A percentile compares a stretch with the other conserved stretches of the same genome.
Evolutionary conservation across 2,329 filamentous ascomycete species (phyloP).

Genomic region (Colletotrichum tamarilloi): DNA sequence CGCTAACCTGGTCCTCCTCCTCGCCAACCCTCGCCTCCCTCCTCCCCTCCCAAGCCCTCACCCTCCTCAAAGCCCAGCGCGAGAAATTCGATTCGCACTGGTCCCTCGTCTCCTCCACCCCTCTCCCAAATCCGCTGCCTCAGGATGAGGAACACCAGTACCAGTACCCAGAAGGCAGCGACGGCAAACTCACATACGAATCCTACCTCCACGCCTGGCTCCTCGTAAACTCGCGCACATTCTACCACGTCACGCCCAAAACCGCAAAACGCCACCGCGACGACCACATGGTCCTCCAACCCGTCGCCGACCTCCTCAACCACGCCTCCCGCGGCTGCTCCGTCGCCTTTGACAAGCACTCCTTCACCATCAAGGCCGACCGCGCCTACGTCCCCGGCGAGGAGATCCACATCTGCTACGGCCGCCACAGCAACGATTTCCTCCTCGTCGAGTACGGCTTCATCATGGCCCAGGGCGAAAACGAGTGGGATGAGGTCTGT

Average conservation of each 20-base stretch:
- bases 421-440: conserved; percentile 77
- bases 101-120: conserved; percentile 43
- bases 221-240: conserved; percentile 71
- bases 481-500: conserved; percentile 62
- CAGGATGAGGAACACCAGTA: too few species aligned
- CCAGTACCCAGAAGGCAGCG: too few species aligned
- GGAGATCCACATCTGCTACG: conserved; percentile 78
- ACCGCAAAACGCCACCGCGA: conserved; percentile 55
- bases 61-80: conserved; percentile 65
- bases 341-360: conserved; percentile 59
- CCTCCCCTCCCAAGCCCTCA: conserved; percentile 59
- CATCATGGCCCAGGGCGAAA: conserved; percentile 54
- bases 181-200: conserved; percentile 43
- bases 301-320: conserved; percentile 80
- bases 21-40: conserved; percentile 56
- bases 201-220: conserved; percentile 68
- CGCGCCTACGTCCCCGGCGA: conserved; percentile 64
- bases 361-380: conserved; percentile 66
- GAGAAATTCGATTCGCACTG: conserved; percentile 54
- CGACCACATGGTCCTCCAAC: conserved; percentile 76
- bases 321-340: conserved; percentile 62
- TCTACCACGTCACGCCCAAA: conserved; percentile 64
- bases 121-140: conserved; percentile 37
- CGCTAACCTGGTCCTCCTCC: conserved; percentile 62
- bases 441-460: conserved; percentile 76